Evolutionary conservation across 495 filamentous ascomycete genomes (phyloP), one percentile per base, ranked within the genome.

Genomic region (Xylaria nigripes): DNA sequence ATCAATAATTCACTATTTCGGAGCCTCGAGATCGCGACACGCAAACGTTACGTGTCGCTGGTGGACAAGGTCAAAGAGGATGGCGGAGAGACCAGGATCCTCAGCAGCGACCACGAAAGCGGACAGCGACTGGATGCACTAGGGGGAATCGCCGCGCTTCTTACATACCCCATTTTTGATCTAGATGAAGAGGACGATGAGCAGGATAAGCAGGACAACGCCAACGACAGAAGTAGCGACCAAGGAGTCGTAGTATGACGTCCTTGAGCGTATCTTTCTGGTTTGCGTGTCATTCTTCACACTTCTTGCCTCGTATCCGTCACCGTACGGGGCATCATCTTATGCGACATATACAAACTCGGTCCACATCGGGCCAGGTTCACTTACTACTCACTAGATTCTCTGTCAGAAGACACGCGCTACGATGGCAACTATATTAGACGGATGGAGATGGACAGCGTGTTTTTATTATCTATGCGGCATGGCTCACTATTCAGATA

Each of bases 21-120:
- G 51, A 87, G 85, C 46, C 79, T 94, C 66, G 84, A 91, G 54
- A 78, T 97, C n/a, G 76, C 73, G 10, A 84, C 83, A 62, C 76
- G 93, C 65, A 90, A 81, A 65, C 81, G 80, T 52, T 96, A 87
- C 77, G 94, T 98, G 3, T 69, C 72, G 21, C 75, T 97, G 59
- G 92, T 96, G 38, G 93, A 98, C 67, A 86, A 83, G 43, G 93
- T 97, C n/a, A 86, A 86, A 60, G 86, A 86, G 45, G 82, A 86
- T 47, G 94, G 94, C 30, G 93, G 93, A 0, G 90, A 96, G 61
- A 86, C 87, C 1, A 81, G 90, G 47, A 76, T 96, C 23, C 69
- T 97, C 42, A 97, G 94, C 61, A 90, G 86, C 56, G 85, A 93
- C 61, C 92, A 97, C 68, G 93, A 96, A 73, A 96, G 93, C 72